Percentiles rank a stretch among this genome's conserved stretches.
These are phyloP conservation scores for Flaveria ramosissima DNA, from an alignment of 129 eudicot species.

Conservation along the genomic window DNA sequence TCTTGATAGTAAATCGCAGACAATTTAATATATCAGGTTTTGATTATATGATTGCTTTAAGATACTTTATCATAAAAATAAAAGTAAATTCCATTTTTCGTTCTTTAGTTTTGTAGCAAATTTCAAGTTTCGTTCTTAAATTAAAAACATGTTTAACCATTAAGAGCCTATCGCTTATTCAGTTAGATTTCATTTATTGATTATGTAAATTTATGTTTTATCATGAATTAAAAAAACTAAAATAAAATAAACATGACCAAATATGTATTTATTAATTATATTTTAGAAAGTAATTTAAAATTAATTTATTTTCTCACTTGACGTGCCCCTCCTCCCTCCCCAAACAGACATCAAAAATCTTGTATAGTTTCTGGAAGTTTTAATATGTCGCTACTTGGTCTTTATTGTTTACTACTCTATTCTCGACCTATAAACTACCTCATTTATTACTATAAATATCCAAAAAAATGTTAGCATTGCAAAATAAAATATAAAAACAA, in stretches of 20 bases:
- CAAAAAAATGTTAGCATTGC: background rate
- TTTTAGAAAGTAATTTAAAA: background rate
- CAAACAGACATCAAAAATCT: background rate
- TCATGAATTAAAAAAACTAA: background rate
- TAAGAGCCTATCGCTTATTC: too few relatives aligned
- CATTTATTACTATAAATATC: background rate
- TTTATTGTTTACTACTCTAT: background rate
- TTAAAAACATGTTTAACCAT: too few relatives aligned
- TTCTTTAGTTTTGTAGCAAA: too few relatives aligned
- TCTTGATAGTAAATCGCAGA: too few relatives aligned
- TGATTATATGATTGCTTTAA: too few relatives aligned
- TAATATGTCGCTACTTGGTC: too few relatives aligned
- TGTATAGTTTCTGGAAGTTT: background rate
- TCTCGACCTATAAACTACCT: background rate
- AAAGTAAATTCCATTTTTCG: too few relatives aligned
- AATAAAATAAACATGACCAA: background rate
- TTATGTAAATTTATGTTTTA: too few relatives aligned
- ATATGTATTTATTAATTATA: background rate
- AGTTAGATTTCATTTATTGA: too few relatives aligned
- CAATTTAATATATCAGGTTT: too few relatives aligned
- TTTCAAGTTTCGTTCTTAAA: too few relatives aligned
- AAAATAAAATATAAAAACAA: background rate
- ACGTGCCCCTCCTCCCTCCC: background rate
- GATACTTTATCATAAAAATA: too few relatives aligned
- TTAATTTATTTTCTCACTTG: background rate